A percentile compares a stretch with the other conserved stretches of the same genome.
Conservation (phyloP, 2,329 filamentous ascomycete species). For the Botrytis aclada region DNA sequence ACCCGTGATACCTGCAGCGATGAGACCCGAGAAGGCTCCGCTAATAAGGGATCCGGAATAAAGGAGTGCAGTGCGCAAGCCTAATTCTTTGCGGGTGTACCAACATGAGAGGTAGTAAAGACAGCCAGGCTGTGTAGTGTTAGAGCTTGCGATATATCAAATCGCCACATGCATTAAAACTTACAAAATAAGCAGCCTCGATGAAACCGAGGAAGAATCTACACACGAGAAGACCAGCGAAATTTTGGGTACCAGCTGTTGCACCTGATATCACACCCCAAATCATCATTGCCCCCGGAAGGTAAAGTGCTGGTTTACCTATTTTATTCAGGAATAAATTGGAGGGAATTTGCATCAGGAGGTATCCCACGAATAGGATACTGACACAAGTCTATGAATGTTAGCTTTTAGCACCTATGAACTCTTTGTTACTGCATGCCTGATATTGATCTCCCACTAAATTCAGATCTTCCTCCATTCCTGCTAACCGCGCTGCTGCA, state of each 20-base stretch:
- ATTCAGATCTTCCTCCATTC: slow-evolving; percentile 45
- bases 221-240: slow-evolving; percentile 45
- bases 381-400: slow-evolving; percentile 40
- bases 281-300: slow-evolving; percentile 47
- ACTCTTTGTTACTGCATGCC: slow-evolving; percentile 30
- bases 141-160: background rate
- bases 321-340: slow-evolving; percentile 50
- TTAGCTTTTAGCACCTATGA: background rate
- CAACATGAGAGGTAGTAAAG: slow-evolving; percentile 62
- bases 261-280: slow-evolving; percentile 50
- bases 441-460: slow-evolving; percentile 44
- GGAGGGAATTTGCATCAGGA: slow-evolving; percentile 46
- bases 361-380: slow-evolving; percentile 42
- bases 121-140: slow-evolving; percentile 48
- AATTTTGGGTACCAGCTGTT: slow-evolving; percentile 48
- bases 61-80: slow-evolving; percentile 61
- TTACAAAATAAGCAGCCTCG: slow-evolving; percentile 55
- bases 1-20: slow-evolving; percentile 62
- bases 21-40: slow-evolving; percentile 67
- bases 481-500: slow-evolving; percentile 51
- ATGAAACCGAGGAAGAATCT: slow-evolving; percentile 52
- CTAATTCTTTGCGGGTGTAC: slow-evolving; percentile 69
- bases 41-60: slow-evolving; percentile 68
- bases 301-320: slow-evolving; percentile 48
- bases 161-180: background rate